phyloP scores from a whole-genome alignment of 495 filamentous ascomycete genomes.

The Letharia lupina region DNA sequence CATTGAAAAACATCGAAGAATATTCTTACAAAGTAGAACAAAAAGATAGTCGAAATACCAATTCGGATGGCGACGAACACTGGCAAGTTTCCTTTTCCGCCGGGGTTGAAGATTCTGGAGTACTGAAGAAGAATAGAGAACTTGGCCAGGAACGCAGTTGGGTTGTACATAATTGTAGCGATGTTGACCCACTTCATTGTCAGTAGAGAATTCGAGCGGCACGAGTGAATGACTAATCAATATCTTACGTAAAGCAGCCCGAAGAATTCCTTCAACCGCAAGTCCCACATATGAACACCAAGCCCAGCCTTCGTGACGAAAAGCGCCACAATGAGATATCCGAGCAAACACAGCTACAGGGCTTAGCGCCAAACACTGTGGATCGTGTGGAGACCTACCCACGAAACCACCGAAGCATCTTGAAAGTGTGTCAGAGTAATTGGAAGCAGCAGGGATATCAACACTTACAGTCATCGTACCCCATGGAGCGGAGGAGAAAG shows the following conservation, averaged over 20 bases:
- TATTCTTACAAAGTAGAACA: conserved; percentile 6
- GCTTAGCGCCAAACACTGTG: background rate
- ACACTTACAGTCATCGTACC: conserved; percentile 10
- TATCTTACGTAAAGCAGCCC: conserved; percentile 14
- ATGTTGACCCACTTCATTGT: conserved; percentile 8
- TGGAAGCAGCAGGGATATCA: background rate
- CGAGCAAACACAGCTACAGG: background rate
- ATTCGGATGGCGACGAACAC: conserved; percentile 3
- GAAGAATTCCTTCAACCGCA: conserved; percentile 17
- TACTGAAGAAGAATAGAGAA: conserved; percentile 24
- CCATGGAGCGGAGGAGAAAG: conserved; percentile 6
- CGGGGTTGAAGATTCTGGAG: conserved; percentile 18
- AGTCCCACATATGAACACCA: conserved; percentile 20
- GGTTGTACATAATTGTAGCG: background rate
- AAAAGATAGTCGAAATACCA: conserved; percentile 7
- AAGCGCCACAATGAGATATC: background rate
- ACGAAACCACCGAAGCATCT: background rate
- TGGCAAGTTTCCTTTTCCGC: background rate
- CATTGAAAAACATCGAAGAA: conserved; percentile 21
- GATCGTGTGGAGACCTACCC: background rate
- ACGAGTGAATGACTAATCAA: no score
- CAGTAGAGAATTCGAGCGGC: background rate
- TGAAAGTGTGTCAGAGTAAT: background rate
- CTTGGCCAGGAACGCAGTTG: conserved; percentile 11
- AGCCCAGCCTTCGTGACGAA: background rate